Base-by-base conservation (phyloP, 148 eudicot species). In the Fagopyrum esculentum region DNA sequence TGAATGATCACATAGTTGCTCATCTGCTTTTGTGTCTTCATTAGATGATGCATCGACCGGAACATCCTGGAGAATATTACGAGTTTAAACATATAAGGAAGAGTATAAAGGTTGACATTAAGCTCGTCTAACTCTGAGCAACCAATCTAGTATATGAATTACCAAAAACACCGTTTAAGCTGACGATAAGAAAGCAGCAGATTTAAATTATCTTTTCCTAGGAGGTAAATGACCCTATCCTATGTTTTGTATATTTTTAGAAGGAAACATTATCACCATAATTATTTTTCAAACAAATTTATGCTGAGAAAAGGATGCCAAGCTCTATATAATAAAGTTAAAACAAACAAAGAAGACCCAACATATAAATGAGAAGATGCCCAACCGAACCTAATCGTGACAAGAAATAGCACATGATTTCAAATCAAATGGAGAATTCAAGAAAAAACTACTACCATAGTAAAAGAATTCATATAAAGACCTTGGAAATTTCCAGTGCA, bases 1-100 rank as follows among this genome's bases (percentile, higher is more conserved):
- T n/a, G 87, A 81, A 77, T 93, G 98, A 77, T 93, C 97, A 83
- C 98, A 93, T 49, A 87, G 92, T 74, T 87, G 92, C 9, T 82
- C 87, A n/a, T 78, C 89, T 61, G 79, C 91, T 79, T 40, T 75
- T 51, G 74, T 66, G 71, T 56, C 77, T 55, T 87, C 90, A 69
- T 84, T 86, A 16, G 81, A 51, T 63, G 81, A 77, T 80, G 73
- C 80, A 79, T 85, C 88, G 79, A 26, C 84, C 56, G 82, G 74
- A 69, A 76, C 64, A 73, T 88, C 93, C 98, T 93, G 80, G 69
- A 81, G 74, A 75, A 60, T 71, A 43, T 78, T 70, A 77, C 17
- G 70, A 13, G 48, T 55, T 49, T 59, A 63, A 63, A 10, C 69
- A 13, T 3, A 63, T 63, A 63, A 63, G 16, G 44, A 30, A 30